A percentile compares a stretch with the other conserved stretches of the same genome.
These are phyloP conservation scores for Solanum chmielewskii DNA, from an alignment of 257 asterid genomes.

Conservation along the genomic window DNA sequence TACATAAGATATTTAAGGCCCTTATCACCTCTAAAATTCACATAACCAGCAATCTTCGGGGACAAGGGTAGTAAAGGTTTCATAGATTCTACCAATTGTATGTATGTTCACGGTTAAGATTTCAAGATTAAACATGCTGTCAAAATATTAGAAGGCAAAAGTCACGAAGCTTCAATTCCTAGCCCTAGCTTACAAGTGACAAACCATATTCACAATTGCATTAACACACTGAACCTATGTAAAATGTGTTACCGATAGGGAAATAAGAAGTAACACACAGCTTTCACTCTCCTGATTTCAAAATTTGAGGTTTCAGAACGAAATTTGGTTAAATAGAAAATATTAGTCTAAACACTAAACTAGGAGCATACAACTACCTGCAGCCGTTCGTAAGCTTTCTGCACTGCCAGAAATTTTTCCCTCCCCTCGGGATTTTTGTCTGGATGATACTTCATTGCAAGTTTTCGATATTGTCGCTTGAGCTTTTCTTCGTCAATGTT, in stretches of 20 bases:
- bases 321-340: background rate
- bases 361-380: conserved; percentile 50
- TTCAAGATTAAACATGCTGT: background rate
- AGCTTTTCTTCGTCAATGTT: conserved; percentile 96
- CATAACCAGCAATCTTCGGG: background rate
- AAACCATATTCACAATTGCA: background rate
- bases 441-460: conserved; percentile 97
- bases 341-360: background rate
- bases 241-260: background rate
- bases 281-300: background rate
- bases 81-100: background rate
- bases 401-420: conserved; percentile 94
- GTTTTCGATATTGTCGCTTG: conserved; percentile 92
- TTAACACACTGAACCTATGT: background rate
- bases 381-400: conserved; percentile 93
- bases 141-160: background rate
- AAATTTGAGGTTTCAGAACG: background rate
- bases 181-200: background rate
- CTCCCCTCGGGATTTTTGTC: conserved; percentile 99
- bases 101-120: background rate
- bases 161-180: background rate
- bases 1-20: background rate
- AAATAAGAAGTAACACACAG: background rate
- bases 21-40: background rate
- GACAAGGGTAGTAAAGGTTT: background rate